Percentiles rank a stretch among this genome's conserved stretches.
Conservation (phyloP, 306 rosid genomes). For the Gastrolobium bilobum region DNA sequence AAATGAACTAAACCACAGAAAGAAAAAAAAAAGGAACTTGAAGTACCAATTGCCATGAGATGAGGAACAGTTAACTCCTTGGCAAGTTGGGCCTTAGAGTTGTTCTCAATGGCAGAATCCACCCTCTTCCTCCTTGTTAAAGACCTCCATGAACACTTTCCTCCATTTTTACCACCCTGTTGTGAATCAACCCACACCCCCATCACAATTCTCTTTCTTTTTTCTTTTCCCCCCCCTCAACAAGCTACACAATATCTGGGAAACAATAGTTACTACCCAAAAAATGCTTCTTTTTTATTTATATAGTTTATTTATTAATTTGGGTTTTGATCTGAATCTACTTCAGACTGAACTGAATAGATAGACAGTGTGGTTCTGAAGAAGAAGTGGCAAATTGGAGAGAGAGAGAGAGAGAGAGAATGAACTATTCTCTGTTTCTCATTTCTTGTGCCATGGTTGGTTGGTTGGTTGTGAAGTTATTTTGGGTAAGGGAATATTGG, state of each 20-base stretch:
- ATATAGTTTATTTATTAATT: not conserved
- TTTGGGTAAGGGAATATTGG: too few relatives aligned
- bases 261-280: not conserved
- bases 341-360: not conserved
- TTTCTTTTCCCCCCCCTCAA: not conserved
- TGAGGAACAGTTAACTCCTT: conserved; percentile 79
- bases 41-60: conserved; percentile 82
- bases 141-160: conserved; percentile 58
- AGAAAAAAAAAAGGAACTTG: not conserved
- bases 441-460: too few relatives aligned
- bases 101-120: conserved; percentile 60
- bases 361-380: not conserved
- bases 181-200: conserved; percentile 61
- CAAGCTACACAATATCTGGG: conserved; percentile 7
- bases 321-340: not conserved
- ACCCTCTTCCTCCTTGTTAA: conserved; percentile 80
- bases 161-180: conserved; percentile 51
- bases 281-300: not conserved
- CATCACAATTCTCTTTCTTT: conserved; percentile 51
- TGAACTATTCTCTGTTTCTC: too few relatives aligned
- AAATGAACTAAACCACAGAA: not conserved
- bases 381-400: not conserved
- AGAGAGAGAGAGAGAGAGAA: not conserved
- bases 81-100: conserved; percentile 64
- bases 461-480: too few relatives aligned